These are phyloP conservation scores for Lepiota brunneoincarnata DNA, from an alignment of 768 basidiomycete genomes.

Conservation along the genomic window DNA sequence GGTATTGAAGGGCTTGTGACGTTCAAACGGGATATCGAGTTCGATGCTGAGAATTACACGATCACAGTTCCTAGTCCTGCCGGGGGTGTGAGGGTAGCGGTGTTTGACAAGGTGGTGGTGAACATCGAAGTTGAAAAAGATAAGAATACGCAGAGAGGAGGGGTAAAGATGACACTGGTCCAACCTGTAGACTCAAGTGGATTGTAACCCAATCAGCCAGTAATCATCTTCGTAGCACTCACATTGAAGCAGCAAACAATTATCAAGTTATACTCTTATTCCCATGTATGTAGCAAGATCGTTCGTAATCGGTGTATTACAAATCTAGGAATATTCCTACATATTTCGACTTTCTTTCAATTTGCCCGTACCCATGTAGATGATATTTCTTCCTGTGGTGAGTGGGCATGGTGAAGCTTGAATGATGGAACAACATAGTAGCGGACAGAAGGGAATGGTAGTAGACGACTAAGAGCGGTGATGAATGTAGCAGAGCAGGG, in stretches of 20 bases:
- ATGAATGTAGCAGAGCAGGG: neutral
- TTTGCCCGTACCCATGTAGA: slow-evolving; percentile 4
- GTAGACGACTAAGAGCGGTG: neutral
- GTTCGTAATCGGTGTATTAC: slow-evolving; percentile 4
- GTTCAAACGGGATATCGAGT: slow-evolving; percentile 87
- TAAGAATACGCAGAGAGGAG: slow-evolving; percentile 86
- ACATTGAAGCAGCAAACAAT: too few relatives aligned
- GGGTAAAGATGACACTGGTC: slow-evolving; percentile 80
- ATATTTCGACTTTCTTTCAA: slow-evolving; percentile 9
- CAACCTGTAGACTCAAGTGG: slow-evolving; percentile 58
- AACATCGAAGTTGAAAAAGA: slow-evolving; percentile 93
- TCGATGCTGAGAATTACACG: slow-evolving; percentile 89
- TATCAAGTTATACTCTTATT: too few relatives aligned
- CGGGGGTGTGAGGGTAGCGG: slow-evolving; percentile 62
- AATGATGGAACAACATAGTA: neutral
- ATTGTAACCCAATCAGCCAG: slow-evolving; percentile 23
- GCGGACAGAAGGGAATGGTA: neutral
- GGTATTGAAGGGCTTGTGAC: slow-evolving; percentile 93
- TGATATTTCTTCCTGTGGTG: neutral
- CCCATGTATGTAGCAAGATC: neutral
- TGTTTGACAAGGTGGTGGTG: slow-evolving; percentile 94
- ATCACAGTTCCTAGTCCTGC: slow-evolving; percentile 59
- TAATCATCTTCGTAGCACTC: neutral
- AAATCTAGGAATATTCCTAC: slow-evolving; percentile 7
- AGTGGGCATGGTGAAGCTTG: slow-evolving; percentile 2